Evolutionary conservation across 2,329 filamentous ascomycete genomes (phyloP), one percentile per base, ranked within the genome.

Genomic region (Shiraia sp.): DNA sequence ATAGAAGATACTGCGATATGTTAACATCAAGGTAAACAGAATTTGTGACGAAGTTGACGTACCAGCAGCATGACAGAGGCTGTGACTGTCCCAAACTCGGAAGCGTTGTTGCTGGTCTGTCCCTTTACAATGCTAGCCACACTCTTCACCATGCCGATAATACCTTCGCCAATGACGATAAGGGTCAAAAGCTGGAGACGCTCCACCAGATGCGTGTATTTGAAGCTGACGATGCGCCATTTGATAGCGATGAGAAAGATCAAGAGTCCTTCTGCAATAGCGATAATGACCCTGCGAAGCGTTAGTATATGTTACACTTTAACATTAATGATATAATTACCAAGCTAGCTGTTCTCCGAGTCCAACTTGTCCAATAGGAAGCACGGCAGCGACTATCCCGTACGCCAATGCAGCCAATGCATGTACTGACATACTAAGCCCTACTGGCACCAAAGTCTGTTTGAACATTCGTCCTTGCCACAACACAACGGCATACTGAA

Each of bases 161-260:
- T 77, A 27, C 80, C 80, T 54, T 85, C 81, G 12, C 82, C 82
- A 35, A 85, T 75, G 40, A 85, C 80, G 47, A 85, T 83, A 28
- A 84, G 70, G 0, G 81, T 85, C 40, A 85, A 70, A 1, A 83
- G 71, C 4, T 75, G 76, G 70, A 85, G 74, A 6, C 82, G 73
- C 51, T 81, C 79, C 40, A 80, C 79, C 24, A 85, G 63, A 53
- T 83, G 80, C 0, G 79, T 85, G 33, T 76, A 69, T 33, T 79
- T 75, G 54, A 85, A 81, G 34, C 77, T 79, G 30, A 85, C 72
- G 12, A 78, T 73, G 3, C 75, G 69, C 55, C 74, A 82, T 6
- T 43, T 45, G 46, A 58, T 60, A n/a, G 53, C 53, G 14, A 58
- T 57, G 13, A 55, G 35, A 15, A 60, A 55, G 12, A 58, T 50